A percentile compares a stretch with the other conserved stretches of the same genome.
Conservation (phyloP, 1,139 yeast genomes). For the Geotrichum fermentans region DNA sequence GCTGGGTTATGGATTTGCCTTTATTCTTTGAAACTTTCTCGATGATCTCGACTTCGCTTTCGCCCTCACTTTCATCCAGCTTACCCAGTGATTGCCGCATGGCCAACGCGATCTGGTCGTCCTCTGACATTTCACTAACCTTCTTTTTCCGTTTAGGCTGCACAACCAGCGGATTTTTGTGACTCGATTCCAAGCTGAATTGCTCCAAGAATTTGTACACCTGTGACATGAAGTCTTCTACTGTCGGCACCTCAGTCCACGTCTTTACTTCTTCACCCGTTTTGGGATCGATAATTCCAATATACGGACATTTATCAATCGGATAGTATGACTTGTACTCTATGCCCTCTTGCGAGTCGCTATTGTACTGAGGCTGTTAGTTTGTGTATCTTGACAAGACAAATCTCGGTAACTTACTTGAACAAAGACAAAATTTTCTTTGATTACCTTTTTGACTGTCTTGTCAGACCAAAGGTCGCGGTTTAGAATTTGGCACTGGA, state of each 20-base stretch:
- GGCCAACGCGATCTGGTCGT: conserved; percentile 78
- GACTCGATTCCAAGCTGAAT: conserved; percentile 61
- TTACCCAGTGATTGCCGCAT: conserved; percentile 58
- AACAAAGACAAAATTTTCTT: conserved; percentile 66
- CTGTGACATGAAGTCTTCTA: conserved; percentile 51
- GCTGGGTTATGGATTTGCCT: neutral
- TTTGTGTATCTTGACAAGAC: neutral
- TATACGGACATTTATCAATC: conserved; percentile 70
- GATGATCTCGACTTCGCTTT: conserved; percentile 19
- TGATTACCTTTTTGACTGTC: conserved; percentile 60
- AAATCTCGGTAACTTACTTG: conserved; percentile 24
- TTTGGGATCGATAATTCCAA: conserved; percentile 88
- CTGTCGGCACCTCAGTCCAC: conserved; percentile 59
- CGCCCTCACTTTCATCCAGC: conserved; percentile 34
- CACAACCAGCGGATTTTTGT: conserved; percentile 52
- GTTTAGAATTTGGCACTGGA: conserved; percentile 83
- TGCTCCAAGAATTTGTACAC: conserved; percentile 45
- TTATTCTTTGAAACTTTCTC: neutral
- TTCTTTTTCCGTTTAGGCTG: conserved; percentile 36
- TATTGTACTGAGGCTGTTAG: conserved; percentile 46
- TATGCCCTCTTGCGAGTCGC: conserved; percentile 68
- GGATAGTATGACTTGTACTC: conserved; percentile 70
- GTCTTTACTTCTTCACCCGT: conserved; percentile 82
- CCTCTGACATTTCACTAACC: conserved; percentile 55
- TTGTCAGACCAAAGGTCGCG: conserved; percentile 86